Base-by-base conservation (phyloP, 768 basidiomycete genomes). In the Lactifluus rugatus region DNA sequence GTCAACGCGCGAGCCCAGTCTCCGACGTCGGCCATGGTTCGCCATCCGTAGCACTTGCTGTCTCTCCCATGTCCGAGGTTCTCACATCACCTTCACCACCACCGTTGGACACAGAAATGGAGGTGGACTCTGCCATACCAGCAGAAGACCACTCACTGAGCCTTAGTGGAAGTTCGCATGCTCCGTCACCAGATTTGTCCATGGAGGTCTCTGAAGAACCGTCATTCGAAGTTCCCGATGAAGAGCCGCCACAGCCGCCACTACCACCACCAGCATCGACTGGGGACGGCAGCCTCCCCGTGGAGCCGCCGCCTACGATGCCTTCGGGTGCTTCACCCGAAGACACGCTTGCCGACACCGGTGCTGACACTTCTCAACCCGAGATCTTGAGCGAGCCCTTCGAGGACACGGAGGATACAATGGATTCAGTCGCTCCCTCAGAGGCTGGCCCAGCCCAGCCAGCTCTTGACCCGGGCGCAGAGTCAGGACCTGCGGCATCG, bases 51-150 rank as follows among this genome's bases (percentile, higher is more conserved):
- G 51, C 32, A 28, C 46, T 51, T 19, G 54, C 48, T 37, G 69
- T 58, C 8, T 67, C 67, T 7, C 65, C 67, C 19, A 65, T 62
- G 25, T 66, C 68, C 4, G 64, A 66, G 1, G 56, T 58, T 6
- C 63, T 64, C 14, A 47, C 54, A 1, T 62, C 68, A 9, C 66
- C 68, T 25, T 54, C 57, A 5, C 36, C 48, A 19, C 13, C 51
- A n/a, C 52, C 47, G 17, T 7, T 48, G 10, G 61, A 49, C 36
- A 23, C 28, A 13, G 59, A 60, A 31, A 45, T 52, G 23, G 25
- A 31, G 7, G 26, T 55, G 26, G 26, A 26, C 9, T 13, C 21
- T 25, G 31, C 39, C 17, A 37, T 51, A 4, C 44, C 44, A 17
- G 58, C 23, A 16, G 55, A 60, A 36, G 48, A 63, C 13, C 21